phyloP scores from a whole-genome alignment of 805 yeast species.

The Clavispora phyllophila region DNA sequence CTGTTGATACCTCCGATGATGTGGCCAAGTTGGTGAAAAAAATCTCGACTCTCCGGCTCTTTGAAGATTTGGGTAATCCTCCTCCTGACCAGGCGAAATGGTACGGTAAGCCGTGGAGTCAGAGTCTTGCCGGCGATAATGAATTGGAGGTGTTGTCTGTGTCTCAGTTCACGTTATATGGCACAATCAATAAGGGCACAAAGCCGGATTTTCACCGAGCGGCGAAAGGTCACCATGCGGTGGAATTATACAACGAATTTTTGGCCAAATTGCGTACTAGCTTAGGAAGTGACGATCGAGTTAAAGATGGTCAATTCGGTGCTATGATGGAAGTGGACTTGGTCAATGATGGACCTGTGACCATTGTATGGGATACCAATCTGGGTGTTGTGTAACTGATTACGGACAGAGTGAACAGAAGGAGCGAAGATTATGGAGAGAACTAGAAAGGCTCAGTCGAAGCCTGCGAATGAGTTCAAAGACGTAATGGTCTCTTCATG shows the following conservation, averaged over 20 bases:
- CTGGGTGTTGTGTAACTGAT: slow-evolving; percentile 6
- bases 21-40: slow-evolving; percentile 65
- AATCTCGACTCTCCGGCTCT: slow-evolving; percentile 59
- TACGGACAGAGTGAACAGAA: too few species aligned
- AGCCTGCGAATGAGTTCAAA: too few species aligned
- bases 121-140: slow-evolving; percentile 52
- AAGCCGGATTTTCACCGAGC: slow-evolving; percentile 95
- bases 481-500: too few species aligned
- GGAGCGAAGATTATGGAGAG: too few species aligned
- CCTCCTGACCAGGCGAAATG: slow-evolving; percentile 38
- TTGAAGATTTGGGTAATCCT: slow-evolving; percentile 54
- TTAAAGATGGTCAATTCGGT: slow-evolving; percentile 87
- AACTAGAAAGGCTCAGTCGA: not conserved
- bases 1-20: slow-evolving; percentile 72
- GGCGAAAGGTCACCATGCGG: slow-evolving; percentile 66
- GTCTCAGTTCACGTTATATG: slow-evolving; percentile 89
- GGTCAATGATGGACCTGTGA: slow-evolving; percentile 91
- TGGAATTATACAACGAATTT: slow-evolving; percentile 49
- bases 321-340: slow-evolving; percentile 95
- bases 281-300: slow-evolving; percentile 55
- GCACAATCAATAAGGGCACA: slow-evolving; percentile 80
- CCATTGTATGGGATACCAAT: slow-evolving; percentile 74
- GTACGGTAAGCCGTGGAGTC: slow-evolving; percentile 73
- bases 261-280: slow-evolving; percentile 41
- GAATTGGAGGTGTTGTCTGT: slow-evolving; percentile 76